Evolutionary conservation across 768 basidiomycete species (phyloP), one percentile per base, ranked within the genome.

Genomic region (Pleurotus platypus): DNA sequence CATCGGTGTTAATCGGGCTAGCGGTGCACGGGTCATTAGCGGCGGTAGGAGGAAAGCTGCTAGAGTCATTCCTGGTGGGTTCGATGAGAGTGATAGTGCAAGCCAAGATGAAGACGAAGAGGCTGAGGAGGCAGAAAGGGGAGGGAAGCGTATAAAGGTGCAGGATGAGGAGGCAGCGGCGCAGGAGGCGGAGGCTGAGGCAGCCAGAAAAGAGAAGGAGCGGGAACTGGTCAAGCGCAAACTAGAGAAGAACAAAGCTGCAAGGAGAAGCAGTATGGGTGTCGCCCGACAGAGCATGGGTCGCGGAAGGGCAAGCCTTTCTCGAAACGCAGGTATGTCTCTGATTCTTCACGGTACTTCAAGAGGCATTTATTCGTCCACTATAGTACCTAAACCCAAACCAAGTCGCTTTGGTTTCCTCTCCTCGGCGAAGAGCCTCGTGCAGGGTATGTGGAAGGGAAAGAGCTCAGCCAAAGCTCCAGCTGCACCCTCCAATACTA

Each of bases 361-460:
- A 43, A 61, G 37, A 16, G 11, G 16, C 12, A n/a, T 39, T 48
- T 27, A 20, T 54, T 20, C 8, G 15, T 26, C 13, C 22, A 13
- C 46, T 53, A 15, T 47, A 75, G 75, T 65, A 72, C 72, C 72
- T 2, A 73, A 74, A 64, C 67, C 69, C 4, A 82, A 82, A 61
- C 71, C 82, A 1, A 75, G 83, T 3, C 80, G 83, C 38, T 84
- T 89, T 57, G 90, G 87, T 1, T 89, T 92, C 73, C 68, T 92
- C 5, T 78, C 85, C 18, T 84, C 79, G 15, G 85, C 90, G 6
- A 91, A 89, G 67, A 80, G 82, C 0, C 72, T 91, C 2, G 89
- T 91, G 3, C 75, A 79, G 62, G 88, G 80, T 60, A 87, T 92
- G 1, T 91, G 88, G 88, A 84, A 83, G 62, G 76, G 86, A 61